phyloP scores from a whole-genome alignment of 1,139 yeast species.

The Blastobotrys proliferans region DNA sequence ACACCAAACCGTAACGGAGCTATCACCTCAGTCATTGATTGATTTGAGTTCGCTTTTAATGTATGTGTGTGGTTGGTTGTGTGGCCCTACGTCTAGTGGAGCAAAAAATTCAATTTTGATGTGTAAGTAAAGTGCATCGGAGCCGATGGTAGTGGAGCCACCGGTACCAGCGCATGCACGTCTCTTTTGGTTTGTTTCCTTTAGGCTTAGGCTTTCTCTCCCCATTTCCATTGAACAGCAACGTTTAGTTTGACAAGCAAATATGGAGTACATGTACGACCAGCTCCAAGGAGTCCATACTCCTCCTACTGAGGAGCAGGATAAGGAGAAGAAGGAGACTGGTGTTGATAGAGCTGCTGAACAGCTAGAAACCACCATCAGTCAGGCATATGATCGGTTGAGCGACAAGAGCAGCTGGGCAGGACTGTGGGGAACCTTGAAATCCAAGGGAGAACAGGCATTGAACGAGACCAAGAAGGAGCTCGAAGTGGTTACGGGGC shows the following conservation, averaged over 20 bases:
- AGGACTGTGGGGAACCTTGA: slow-evolving; percentile 38
- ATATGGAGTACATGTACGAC: slow-evolving; percentile 27
- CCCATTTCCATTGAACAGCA: not conserved
- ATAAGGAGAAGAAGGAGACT: slow-evolving; percentile 12
- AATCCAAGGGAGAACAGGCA: slow-evolving; percentile 40
- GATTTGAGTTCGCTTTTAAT: not conserved
- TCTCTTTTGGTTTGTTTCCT: not conserved
- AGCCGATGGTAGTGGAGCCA: too few relatives aligned
- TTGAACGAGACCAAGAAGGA: slow-evolving; percentile 40
- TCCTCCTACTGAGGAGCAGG: slow-evolving; percentile 15
- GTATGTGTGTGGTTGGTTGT: too few relatives aligned
- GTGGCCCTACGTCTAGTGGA: too few relatives aligned
- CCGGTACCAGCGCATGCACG: not conserved
- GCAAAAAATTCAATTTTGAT: not conserved
- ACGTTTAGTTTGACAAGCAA: too few relatives aligned
- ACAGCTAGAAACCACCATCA: slow-evolving; percentile 51
- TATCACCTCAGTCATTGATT: slow-evolving; percentile 36
- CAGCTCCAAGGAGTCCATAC: slow-evolving; percentile 20
- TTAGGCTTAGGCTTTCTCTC: not conserved
- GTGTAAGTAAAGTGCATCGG: not conserved
- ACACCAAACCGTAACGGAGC: slow-evolving; percentile 80
- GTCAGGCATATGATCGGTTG: slow-evolving; percentile 45
- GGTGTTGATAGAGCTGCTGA: slow-evolving; percentile 36
- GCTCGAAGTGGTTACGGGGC: slow-evolving; percentile 26
- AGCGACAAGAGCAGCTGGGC: slow-evolving; percentile 34